Percentiles rank a stretch among this genome's conserved stretches.
phyloP scores from a whole-genome alignment of 2,329 filamentous ascomycete genomes.

The Ambrosiella beaveri region DNA sequence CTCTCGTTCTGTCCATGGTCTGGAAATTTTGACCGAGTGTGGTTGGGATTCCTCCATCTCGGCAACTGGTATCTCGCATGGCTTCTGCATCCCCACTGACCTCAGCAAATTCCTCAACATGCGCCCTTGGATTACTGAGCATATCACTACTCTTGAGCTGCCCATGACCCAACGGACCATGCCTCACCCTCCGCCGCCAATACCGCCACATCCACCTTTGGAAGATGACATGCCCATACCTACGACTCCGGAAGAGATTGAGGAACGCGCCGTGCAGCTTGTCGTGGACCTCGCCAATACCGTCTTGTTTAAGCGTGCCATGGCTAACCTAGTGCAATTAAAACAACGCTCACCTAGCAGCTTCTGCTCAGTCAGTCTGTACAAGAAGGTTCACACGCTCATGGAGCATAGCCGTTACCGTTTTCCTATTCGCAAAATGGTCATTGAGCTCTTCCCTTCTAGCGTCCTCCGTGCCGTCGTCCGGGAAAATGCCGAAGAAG shows the following conservation, averaged over 20 bases:
- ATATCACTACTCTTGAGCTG: constrained; percentile 29
- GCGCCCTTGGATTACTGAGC: constrained; percentile 33
- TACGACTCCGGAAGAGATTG: constrained; percentile 34
- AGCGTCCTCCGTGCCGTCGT: constrained; percentile 71
- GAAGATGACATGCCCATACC: constrained; percentile 23
- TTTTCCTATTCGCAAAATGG: constrained; percentile 70
- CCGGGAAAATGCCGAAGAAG: constrained; percentile 43
- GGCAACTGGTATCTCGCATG: constrained; percentile 62
- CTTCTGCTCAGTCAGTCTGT: constrained; percentile 62
- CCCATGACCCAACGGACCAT: constrained; percentile 36
- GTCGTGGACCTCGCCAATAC: constrained; percentile 85
- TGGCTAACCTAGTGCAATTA: constrained; percentile 64
- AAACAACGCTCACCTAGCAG: constrained; percentile 57
- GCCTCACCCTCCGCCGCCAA: constrained; percentile 23
- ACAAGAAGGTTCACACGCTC: constrained; percentile 68
- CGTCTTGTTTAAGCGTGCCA: constrained; percentile 74
- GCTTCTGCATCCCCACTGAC: constrained; percentile 70
- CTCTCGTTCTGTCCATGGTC: constrained; percentile 75
- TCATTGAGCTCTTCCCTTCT: constrained; percentile 89
- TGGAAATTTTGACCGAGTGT: constrained; percentile 75
- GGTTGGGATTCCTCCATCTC: constrained; percentile 91
- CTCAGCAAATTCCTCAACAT: constrained; percentile 65
- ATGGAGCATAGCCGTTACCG: constrained; percentile 83
- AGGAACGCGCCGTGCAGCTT: constrained; percentile 65
- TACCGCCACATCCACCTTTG: constrained; percentile 21